phyloP scores from a whole-genome alignment of 2,329 filamentous ascomycete species.

The Aspergillus felis region DNA sequence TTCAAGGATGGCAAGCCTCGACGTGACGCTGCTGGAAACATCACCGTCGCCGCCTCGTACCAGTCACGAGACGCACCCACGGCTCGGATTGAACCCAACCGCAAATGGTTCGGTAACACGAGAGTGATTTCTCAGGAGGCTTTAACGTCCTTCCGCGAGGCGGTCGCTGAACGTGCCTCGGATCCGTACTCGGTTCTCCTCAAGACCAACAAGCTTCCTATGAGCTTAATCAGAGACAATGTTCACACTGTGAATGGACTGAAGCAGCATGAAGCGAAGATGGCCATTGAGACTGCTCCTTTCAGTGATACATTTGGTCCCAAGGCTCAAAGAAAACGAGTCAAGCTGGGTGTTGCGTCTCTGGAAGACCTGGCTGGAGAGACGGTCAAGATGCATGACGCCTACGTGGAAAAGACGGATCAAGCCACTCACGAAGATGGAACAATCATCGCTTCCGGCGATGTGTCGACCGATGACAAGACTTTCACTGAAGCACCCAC shows the following conservation, averaged over 20 bases:
- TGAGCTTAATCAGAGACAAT: slow-evolving; percentile 85
- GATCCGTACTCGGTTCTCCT: slow-evolving; percentile 94
- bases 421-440: slow-evolving; percentile 74
- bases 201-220: slow-evolving; percentile 94
- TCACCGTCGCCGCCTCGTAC: slow-evolving; percentile 77
- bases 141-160: slow-evolving; percentile 79
- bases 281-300: slow-evolving; percentile 80
- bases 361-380: slow-evolving; percentile 77
- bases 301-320: slow-evolving; percentile 89
- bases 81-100: slow-evolving; percentile 89
- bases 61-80: slow-evolving; percentile 78
- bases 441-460: slow-evolving; percentile 55
- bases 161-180: slow-evolving; percentile 82
- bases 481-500: slow-evolving; percentile 47
- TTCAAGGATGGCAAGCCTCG: slow-evolving; percentile 81
- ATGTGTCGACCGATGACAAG: slow-evolving; percentile 44
- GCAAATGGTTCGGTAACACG: slow-evolving; percentile 98
- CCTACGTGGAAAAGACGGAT: slow-evolving; percentile 75
- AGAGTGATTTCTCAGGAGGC: slow-evolving; percentile 86
- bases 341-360: slow-evolving; percentile 81
- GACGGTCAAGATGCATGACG: slow-evolving; percentile 74
- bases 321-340: slow-evolving; percentile 87
- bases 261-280: slow-evolving; percentile 91
- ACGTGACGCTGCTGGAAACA: slow-evolving; percentile 76
- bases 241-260: slow-evolving; percentile 69